These are phyloP conservation scores for Zanthoxylum bungeanum DNA, from an alignment of 345 rosid genomes.

Conservation along the genomic window DNA sequence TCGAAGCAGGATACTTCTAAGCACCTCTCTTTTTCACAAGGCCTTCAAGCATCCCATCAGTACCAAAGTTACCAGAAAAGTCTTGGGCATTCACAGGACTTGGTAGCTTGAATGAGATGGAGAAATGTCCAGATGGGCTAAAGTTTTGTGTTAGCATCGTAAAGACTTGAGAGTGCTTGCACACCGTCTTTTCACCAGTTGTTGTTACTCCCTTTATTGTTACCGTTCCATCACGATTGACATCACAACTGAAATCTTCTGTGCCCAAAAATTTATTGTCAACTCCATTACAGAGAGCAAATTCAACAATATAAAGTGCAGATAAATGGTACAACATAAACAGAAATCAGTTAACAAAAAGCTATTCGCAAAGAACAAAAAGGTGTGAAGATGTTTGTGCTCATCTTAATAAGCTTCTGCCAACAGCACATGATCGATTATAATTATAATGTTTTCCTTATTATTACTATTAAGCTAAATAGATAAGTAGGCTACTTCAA, in stretches of 20 bases:
- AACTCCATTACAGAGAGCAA: not conserved
- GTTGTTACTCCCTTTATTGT: conserved; percentile 63
- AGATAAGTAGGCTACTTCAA: not conserved
- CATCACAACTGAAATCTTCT: conserved; percentile 71
- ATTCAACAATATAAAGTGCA: not conserved
- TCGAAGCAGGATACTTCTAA: not conserved
- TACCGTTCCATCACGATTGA: conserved; percentile 59
- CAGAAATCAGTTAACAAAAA: not conserved
- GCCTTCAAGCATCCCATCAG: conserved; percentile 68
- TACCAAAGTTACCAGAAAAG: conserved; percentile 45
- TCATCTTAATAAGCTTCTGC: not conserved
- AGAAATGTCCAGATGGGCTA: conserved; percentile 71
- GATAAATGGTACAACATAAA: not conserved
- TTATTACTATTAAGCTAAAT: not conserved
- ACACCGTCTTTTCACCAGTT: conserved; percentile 67
- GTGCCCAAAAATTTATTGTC: conserved; percentile 24
- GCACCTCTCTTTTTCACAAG: conserved; percentile 60
- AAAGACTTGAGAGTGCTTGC: conserved; percentile 54
- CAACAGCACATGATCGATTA: not conserved
- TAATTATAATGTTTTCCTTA: not conserved
- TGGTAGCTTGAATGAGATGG: conserved; percentile 63
- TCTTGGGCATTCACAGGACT: conserved; percentile 66
- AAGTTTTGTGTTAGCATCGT: conserved; percentile 68
- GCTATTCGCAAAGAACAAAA: not conserved
- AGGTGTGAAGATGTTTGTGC: not conserved